Conservation (phyloP, 345 rosid genomes). For the Murraya koenigii region DNA sequence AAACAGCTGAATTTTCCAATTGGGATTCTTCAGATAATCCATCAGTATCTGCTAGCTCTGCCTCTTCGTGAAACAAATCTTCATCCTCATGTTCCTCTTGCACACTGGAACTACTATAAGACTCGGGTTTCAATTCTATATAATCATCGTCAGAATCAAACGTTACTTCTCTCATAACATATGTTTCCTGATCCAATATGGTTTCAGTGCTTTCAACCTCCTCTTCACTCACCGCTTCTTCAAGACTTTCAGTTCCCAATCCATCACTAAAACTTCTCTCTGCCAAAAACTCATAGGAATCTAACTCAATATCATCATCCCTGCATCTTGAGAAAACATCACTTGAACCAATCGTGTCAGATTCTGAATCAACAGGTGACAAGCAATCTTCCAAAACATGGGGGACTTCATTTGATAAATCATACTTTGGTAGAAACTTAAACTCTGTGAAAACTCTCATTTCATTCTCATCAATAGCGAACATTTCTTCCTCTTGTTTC, state of each 20-base stretch:
- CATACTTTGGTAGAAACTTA: not conserved
- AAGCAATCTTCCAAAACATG: not conserved
- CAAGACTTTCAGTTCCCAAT: slow-evolving; percentile 25
- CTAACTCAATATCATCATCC: not conserved
- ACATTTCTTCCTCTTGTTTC: slow-evolving; percentile 1
- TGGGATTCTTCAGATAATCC: slow-evolving; percentile 9
- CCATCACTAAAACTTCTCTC: slow-evolving; percentile 17
- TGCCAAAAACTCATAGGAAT: slow-evolving; percentile 21
- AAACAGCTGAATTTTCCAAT: slow-evolving; percentile 21
- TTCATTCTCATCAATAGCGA: not conserved
- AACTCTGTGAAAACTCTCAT: not conserved
- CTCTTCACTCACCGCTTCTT: slow-evolving; percentile 6
- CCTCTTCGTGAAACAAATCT: slow-evolving; percentile 18
- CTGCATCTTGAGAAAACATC: not conserved
- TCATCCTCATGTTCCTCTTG: slow-evolving; percentile 9
- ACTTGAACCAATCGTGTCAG: not conserved
- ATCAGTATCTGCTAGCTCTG: not conserved
- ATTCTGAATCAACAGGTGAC: not conserved
- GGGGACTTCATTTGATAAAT: not conserved
- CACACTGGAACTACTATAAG: slow-evolving; percentile 24
- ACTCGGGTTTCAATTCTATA: slow-evolving; percentile 40
- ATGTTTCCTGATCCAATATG: slow-evolving; percentile 2
- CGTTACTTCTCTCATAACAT: not conserved
- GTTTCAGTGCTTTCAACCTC: slow-evolving; percentile 10
- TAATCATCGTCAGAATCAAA: slow-evolving; percentile 44